Evolutionary conservation across 495 filamentous ascomycete species (phyloP).

Genomic region (Poronia punctata): DNA sequence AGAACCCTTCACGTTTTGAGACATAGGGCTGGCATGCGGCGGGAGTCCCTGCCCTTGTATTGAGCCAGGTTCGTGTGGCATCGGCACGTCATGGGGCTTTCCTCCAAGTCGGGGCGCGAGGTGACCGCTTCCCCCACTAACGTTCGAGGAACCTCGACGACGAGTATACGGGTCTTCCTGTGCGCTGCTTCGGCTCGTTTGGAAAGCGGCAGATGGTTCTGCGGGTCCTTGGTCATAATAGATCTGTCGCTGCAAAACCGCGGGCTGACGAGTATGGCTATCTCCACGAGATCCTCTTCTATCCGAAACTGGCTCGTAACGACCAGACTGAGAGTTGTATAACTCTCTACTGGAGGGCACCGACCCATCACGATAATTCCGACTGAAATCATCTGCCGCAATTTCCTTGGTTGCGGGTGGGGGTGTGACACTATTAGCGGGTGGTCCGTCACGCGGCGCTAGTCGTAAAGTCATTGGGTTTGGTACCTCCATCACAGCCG

Average conservation of each 20-base stretch:
- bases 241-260: slow-evolving; percentile 68
- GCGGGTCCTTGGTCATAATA: slow-evolving; percentile 60
- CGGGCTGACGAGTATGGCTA: slow-evolving; percentile 59
- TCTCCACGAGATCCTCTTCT: slow-evolving; percentile 67
- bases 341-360: slow-evolving; percentile 59
- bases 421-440: slow-evolving; percentile 32
- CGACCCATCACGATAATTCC: slow-evolving; percentile 70
- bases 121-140: slow-evolving; percentile 81
- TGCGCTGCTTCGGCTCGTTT: slow-evolving; percentile 63
- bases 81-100: slow-evolving; percentile 38
- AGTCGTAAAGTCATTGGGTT: slow-evolving; percentile 19
- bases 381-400: slow-evolving; percentile 88
- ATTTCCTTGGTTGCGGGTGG: slow-evolving; percentile 65
- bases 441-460: slow-evolving; percentile 24
- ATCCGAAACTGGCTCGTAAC: slow-evolving; percentile 84
- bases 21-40: slow-evolving; percentile 37
- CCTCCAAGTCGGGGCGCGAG: slow-evolving; percentile 41
- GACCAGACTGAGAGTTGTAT: slow-evolving; percentile 89
- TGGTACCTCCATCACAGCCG: slow-evolving; percentile 46
- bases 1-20: slow-evolving; percentile 40
- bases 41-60: slow-evolving; percentile 31
- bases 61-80: slow-evolving; percentile 26
- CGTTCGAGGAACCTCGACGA: slow-evolving; percentile 85
- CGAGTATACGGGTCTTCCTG: slow-evolving; percentile 69
- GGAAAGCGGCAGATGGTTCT: slow-evolving; percentile 88